These are phyloP conservation scores for Fusarium illudens DNA, from an alignment of 2,329 filamentous ascomycete genomes.

Conservation along the genomic window DNA sequence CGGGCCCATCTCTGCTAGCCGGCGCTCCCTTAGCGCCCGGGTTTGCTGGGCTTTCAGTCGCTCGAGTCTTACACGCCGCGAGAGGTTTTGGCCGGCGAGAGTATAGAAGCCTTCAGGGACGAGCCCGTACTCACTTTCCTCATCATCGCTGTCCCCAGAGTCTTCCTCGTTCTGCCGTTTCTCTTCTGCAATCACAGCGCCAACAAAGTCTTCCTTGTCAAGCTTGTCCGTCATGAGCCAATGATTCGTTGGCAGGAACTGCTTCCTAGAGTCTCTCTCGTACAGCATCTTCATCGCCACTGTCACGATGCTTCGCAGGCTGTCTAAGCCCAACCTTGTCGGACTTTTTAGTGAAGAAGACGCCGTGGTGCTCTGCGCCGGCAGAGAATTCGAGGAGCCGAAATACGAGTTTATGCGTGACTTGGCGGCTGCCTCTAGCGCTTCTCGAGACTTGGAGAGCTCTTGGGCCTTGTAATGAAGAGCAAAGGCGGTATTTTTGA, in stretches of 20 bases:
- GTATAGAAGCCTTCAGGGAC: conserved; percentile 45
- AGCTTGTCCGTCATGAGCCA: conserved; percentile 94
- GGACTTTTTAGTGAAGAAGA: conserved; percentile 1
- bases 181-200: conserved; percentile 87
- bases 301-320: conserved; percentile 82
- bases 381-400: conserved; percentile 16
- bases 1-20: conserved; percentile 81
- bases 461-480: conserved; percentile 85
- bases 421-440: conserved; percentile 31
- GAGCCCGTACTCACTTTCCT: conserved; percentile 45
- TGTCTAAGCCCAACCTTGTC: conserved; percentile 70
- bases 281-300: conserved; percentile 87
- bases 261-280: conserved; percentile 88
- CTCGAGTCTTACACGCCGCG: conserved; percentile 71
- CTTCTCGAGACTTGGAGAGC: conserved; percentile 48
- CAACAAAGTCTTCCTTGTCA: conserved; percentile 88
- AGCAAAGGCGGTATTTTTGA: conserved; percentile 91
- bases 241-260: conserved; percentile 82
- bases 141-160: conserved; percentile 49
- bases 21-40: conserved; percentile 72
- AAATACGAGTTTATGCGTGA: conserved; percentile 45
- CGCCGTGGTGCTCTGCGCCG: not conserved
- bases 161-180: conserved; percentile 73
- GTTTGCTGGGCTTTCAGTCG: conserved; percentile 70
- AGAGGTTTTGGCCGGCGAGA: conserved; percentile 64